These are phyloP conservation scores for Aspergillus cavernicola DNA, from an alignment of 495 filamentous ascomycete genomes.

Conservation along the genomic window DNA sequence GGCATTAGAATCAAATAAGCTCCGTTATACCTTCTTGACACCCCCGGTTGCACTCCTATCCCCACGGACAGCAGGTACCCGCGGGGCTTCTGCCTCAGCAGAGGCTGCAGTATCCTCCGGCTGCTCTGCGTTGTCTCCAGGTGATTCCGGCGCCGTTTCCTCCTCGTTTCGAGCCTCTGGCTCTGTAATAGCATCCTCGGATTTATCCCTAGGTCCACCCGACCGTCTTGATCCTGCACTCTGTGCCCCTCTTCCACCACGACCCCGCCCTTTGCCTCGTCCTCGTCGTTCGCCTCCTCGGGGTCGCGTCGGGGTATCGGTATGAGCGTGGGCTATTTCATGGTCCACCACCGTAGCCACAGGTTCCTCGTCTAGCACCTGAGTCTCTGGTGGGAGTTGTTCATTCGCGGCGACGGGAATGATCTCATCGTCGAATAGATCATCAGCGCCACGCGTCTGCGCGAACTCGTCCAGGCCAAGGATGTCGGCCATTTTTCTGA, in stretches of 20 bases:
- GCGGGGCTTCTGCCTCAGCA: constrained; percentile 27
- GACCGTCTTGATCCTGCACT: constrained; percentile 28
- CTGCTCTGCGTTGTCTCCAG: constrained; percentile 19
- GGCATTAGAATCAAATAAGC: background rate
- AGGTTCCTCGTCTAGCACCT: constrained; percentile 14
- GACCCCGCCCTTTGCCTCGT: constrained; percentile 31
- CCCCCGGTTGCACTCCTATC: constrained; percentile 68
- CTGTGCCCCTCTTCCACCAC: constrained; percentile 28
- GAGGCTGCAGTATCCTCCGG: constrained; percentile 15
- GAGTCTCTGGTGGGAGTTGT: constrained; percentile 26
- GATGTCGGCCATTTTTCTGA: constrained; percentile 25
- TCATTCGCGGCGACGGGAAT: constrained; percentile 51
- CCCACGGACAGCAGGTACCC: constrained; percentile 58
- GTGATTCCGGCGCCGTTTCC: constrained; percentile 10
- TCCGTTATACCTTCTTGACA: constrained; percentile 41
- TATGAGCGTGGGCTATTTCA: constrained; percentile 8
- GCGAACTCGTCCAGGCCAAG: constrained; percentile 50
- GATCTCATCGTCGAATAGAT: constrained; percentile 71
- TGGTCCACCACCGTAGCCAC: constrained; percentile 15
- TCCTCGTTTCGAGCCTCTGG: constrained; percentile 15
- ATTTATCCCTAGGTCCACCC: constrained; percentile 22
- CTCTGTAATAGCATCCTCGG: constrained; percentile 14
- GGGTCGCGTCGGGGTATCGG: constrained; percentile 28
- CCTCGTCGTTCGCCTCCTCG: constrained; percentile 37
- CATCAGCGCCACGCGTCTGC: constrained; percentile 62